Evolutionary conservation across 2,329 filamentous ascomycete species (phyloP).

Genomic region (Leptoxyphium fumago): DNA sequence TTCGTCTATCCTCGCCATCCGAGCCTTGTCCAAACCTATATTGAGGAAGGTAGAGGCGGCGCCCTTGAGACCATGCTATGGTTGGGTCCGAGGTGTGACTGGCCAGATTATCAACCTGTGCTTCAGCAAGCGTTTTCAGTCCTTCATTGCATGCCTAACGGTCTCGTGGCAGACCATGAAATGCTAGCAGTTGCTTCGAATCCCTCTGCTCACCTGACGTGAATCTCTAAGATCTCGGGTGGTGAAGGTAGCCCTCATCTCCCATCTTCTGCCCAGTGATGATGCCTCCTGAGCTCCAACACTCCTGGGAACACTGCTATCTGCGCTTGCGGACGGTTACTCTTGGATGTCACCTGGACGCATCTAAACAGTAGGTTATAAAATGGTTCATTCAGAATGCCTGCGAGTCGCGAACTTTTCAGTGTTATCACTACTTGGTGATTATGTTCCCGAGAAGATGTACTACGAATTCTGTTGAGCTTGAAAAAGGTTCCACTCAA

Average conservation of each 20-base stretch:
- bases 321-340: not conserved
- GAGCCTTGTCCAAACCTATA: constrained; percentile 29
- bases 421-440: not conserved
- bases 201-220: not conserved
- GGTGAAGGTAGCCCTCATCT: no score
- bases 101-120: constrained; percentile 13
- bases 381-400: not conserved
- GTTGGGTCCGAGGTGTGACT: constrained; percentile 30
- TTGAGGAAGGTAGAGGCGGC: constrained; percentile 20
- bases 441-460: not conserved
- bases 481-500: not conserved
- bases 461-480: not conserved
- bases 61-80: constrained; percentile 25
- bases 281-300: no score
- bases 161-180: constrained; percentile 6
- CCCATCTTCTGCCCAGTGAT: no score
- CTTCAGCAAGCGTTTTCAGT: not conserved
- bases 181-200: constrained; percentile 8
- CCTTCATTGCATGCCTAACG: not conserved
- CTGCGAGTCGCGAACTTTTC: not conserved
- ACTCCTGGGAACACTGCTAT: not conserved
- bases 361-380: not conserved
- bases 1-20: constrained; percentile 41
- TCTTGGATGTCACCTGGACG: not conserved
- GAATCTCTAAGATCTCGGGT: no score